phyloP scores from a whole-genome alignment of 306 rosid species.

The Inga laurina region DNA sequence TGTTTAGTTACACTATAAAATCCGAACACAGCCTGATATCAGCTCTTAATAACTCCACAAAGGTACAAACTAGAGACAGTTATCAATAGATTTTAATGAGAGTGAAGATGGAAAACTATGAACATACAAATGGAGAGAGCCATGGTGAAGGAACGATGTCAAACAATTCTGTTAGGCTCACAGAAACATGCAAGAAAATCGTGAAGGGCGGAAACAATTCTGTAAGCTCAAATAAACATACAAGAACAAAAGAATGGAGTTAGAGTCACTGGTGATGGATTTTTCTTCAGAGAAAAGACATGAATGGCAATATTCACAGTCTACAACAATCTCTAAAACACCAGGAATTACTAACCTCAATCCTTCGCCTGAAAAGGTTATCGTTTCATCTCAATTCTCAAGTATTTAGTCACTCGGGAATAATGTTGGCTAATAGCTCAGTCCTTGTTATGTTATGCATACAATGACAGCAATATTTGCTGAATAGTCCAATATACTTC shows the following conservation, averaged over 20 bases:
- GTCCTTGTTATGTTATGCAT: not conserved
- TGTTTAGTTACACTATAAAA: not conserved
- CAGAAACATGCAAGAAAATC: not conserved
- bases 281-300: conserved; percentile 11
- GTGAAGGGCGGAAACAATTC: not conserved
- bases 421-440: not conserved
- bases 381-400: not conserved
- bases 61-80: not conserved
- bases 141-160: not conserved
- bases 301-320: conserved; percentile 10
- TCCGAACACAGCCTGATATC: not conserved
- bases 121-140: conserved; percentile 14
- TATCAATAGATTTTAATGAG: not conserved
- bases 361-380: not conserved
- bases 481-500: conserved; percentile 12
- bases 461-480: not conserved
- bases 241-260: not conserved
- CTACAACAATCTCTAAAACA: not conserved
- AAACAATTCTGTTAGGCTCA: not conserved
- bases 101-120: not conserved
- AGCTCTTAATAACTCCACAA: not conserved
- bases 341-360: not conserved
- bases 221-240: not conserved
- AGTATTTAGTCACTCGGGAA: not conserved
- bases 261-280: not conserved